Base-by-base conservation (phyloP, 2,329 filamentous ascomycete species). In the Aspergillus carbonarius region DNA sequence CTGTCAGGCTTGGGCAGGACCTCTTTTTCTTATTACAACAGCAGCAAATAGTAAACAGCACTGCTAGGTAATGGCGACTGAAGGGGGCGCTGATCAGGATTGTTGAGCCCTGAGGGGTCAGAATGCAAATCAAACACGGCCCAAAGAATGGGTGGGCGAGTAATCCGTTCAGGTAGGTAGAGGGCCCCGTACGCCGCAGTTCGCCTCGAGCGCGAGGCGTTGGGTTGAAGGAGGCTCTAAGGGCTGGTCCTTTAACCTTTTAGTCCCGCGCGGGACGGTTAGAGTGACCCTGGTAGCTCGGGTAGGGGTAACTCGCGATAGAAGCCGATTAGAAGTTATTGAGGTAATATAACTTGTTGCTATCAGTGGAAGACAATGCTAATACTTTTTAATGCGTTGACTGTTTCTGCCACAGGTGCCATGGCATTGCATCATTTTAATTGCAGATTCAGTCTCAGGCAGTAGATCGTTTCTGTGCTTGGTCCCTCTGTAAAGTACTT, bases 171-270 rank as follows among this genome's bases (percentile, higher is more conserved):
- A 32, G 25, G 17, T 18, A 42, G 39, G 17, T 17, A 48, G 9
- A 27, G 27, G 32, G 27, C 42, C 23, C 42, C 15, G 42, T 47
- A 30, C 25, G 27, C 44, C 25, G 25, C 44, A 32, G 20, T 34
- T 8, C 27, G 47, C 27, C 30, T 37, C 48, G 20, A 37, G 37
- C 30, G 32, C 48, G 48, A 51, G 48, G 48, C 48, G 48, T 51
- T 51, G 48, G 32, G 48, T 51, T 51, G 30, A 51, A 51, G 44
- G 44, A 47, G 44, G 25, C 44, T 48, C 25, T 25, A 48, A 48
- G 25, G 44, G 44, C 27, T 18, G 25, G 44, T 32, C 44, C 25
- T 30, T 32, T 32, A 47, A 30, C 23, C 44, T 48, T n/a, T 32
- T 32, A 48, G 44, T 30, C 25, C 44, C 44, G 25, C 25, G 27